A percentile compares a stretch with the other conserved stretches of the same genome.
Conservation (phyloP, 192 early-diverging fungal species). For the Linnemannia exigua region DNA sequence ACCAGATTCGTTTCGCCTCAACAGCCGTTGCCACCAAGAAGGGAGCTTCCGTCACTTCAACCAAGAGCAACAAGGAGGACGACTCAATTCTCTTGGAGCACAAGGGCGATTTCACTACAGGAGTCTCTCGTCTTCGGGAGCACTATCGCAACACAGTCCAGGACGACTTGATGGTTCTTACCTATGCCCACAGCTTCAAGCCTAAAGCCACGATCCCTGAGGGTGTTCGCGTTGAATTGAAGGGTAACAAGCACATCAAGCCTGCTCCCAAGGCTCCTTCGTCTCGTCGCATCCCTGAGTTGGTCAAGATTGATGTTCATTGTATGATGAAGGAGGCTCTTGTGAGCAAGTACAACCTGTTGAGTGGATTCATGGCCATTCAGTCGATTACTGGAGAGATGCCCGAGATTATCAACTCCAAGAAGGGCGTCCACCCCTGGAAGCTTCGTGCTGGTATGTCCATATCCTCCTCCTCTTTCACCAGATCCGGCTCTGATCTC, state of each 20-base stretch:
- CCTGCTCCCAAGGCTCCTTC: conserved; percentile 71
- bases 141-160: conserved; percentile 63
- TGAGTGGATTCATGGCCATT: conserved; percentile 93
- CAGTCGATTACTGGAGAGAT: conserved; percentile 89
- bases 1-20: conserved; percentile 37
- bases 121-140: conserved; percentile 60
- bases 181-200: conserved; percentile 63
- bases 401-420: conserved; percentile 86
- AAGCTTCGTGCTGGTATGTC: conserved; percentile 84
- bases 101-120: conserved; percentile 35
- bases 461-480: no score
- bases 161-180: conserved; percentile 69
- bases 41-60: neutral
- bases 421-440: conserved; percentile 82
- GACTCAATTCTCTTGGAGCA: conserved; percentile 17
- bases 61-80: conserved; percentile 9
- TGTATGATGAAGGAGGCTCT: conserved; percentile 91
- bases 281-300: conserved; percentile 72
- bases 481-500: no score
- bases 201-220: conserved; percentile 53
- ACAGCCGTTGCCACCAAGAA: conserved; percentile 25
- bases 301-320: conserved; percentile 85
- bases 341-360: conserved; percentile 88
- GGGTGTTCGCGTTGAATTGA: conserved; percentile 51
- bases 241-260: conserved; percentile 64